Conservation (phyloP, 2,329 filamentous ascomycete genomes). For the Truncatella angustata region DNA sequence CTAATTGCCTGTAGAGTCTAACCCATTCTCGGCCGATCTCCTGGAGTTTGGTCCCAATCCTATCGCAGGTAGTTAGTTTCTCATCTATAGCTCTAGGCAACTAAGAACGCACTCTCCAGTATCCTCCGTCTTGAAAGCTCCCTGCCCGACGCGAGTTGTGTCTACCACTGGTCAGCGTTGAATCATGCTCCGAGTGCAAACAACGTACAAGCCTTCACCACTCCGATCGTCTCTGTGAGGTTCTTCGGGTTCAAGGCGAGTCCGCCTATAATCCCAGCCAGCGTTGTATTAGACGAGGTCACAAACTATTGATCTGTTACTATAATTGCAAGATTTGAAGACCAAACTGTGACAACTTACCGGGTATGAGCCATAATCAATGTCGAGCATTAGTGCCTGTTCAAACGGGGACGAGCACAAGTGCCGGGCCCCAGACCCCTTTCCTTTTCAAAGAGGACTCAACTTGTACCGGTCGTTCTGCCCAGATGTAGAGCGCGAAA, state of each 20-base stretch:
- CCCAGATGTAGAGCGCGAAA: background rate
- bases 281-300: conserved; percentile 55
- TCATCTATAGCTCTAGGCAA: background rate
- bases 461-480: background rate
- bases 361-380: conserved; percentile 60
- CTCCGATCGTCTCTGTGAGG: conserved; percentile 56
- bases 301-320: conserved; percentile 29
- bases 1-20: background rate
- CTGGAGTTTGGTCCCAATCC: conserved; percentile 36
- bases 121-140: conserved; percentile 62
- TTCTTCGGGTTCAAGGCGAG: conserved; percentile 54
- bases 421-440: background rate
- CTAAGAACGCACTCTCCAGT: conserved; percentile 24
- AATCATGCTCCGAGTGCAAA: background rate
- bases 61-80: background rate
- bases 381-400: conserved; percentile 58
- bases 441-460: background rate
- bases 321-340: conserved; percentile 18
- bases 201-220: conserved; percentile 55
- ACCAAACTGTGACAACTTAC: conserved; percentile 5
- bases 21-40: conserved; percentile 32
- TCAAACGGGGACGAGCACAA: conserved; percentile 31
- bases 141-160: conserved; percentile 57
- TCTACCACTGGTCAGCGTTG: background rate
- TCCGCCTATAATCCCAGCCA: conserved; percentile 59